Conservation (phyloP, 306 rosid genomes). For the Oemleria cerasiformis region DNA sequence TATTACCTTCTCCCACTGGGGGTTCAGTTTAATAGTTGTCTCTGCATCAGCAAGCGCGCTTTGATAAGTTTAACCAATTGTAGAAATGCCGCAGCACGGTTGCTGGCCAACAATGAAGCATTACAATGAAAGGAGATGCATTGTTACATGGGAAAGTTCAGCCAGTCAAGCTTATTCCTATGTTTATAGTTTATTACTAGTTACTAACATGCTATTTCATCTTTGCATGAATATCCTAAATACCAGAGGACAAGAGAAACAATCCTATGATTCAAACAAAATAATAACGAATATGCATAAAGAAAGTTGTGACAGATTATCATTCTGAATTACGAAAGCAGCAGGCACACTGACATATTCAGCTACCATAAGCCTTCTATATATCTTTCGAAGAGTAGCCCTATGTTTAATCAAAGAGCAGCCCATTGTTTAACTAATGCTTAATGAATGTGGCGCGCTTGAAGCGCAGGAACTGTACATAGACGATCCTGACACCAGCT, state of each 20-base stretch:
- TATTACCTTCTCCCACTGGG: constrained; percentile 92
- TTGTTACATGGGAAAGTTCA: background rate
- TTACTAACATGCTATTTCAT: background rate
- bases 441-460: background rate
- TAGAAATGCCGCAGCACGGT: constrained; percentile 96
- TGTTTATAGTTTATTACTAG: background rate
- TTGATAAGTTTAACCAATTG: constrained; percentile 87
- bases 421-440: too few species aligned
- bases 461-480: background rate
- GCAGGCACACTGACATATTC: background rate
- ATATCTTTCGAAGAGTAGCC: background rate
- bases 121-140: constrained; percentile 20
- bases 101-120: constrained; percentile 48
- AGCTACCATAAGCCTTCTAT: background rate
- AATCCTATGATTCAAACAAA: background rate
- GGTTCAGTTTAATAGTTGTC: constrained; percentile 76
- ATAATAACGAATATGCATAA: background rate
- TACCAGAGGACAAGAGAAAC: background rate
- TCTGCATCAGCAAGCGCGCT: constrained; percentile 98
- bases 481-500: background rate
- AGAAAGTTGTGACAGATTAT: background rate
- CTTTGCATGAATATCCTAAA: background rate
- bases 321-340: background rate
- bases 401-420: too few species aligned
- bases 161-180: background rate